Base-by-base conservation (phyloP, 306 rosid genomes). In the Inga oerstediana region DNA sequence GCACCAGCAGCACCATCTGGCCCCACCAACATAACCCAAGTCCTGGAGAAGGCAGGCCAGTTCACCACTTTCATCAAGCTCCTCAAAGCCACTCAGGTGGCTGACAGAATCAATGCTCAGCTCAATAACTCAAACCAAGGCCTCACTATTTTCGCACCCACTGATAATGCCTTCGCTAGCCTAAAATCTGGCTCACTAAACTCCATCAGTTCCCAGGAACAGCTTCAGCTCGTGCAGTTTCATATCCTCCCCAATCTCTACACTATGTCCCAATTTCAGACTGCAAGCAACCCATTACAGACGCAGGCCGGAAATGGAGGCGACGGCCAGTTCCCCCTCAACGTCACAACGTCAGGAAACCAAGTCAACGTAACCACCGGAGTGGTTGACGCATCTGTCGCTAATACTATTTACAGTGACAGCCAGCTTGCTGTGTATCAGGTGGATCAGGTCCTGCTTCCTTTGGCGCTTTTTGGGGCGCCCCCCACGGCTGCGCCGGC, bases 11-110 rank as follows among this genome's bases (percentile, higher is more conserved):
- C 89, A n/a, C 89, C 97, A 78, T 68, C 98, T 46, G 94, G 91
- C 14, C 95, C 95, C 15, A 79, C 89, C 39, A 91, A 96, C 85
- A 87, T 96, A 71, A 92, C 96, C 10, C 76, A 84, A 7, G 80
- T 96, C 13, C 97, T 96, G 0, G 92, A 94, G 24, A 96, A 94
- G 44, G 99, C 91, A 54, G 98, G 98, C 1, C 99, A 96, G 19
- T 96, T 87, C 95, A 89, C 97, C 52, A 96, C 97, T 43, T 84
- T 96, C 77, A 89, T 90, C 3, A 93, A 89, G 74, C 90, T 96
- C 0, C 90, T 94, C 41, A 91, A 84, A 85, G 84, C 89, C 44
- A 85, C 98, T 10, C 93, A 87, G 51, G 85, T 82, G 10, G 86
- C 91, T 3, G 93, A 92, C 67, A 90, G 97, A 46, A 89, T 96